Evolutionary conservation across 2,329 filamentous ascomycete species (phyloP).

Genomic region (Nigrospora sphaerica): DNA sequence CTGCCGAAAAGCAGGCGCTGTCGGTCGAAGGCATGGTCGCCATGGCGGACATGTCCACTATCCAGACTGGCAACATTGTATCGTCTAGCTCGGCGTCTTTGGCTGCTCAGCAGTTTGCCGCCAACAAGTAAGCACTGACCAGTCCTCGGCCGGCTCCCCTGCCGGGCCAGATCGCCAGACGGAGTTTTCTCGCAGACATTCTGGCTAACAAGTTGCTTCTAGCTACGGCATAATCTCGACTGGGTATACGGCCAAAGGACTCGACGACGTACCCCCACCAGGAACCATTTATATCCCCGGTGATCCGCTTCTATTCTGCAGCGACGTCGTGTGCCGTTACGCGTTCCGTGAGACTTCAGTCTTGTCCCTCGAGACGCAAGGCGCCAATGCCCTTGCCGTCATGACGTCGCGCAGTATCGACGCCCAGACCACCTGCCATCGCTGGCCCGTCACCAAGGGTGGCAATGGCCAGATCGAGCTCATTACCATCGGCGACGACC

Average conservation of each 20-base stretch:
- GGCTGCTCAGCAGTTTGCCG: conserved; percentile 32
- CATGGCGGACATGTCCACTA: conserved; percentile 24
- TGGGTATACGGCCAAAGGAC: conserved; percentile 13
- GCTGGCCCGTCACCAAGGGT: conserved; percentile 20
- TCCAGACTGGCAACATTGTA: conserved; percentile 22
- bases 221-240: conserved; percentile 32
- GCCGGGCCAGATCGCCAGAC: no score
- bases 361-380: conserved; percentile 1
- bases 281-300: conserved; percentile 23
- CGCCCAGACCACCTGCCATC: conserved; percentile 18
- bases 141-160: no score
- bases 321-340: conserved; percentile 16
- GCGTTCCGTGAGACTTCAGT: conserved; percentile 27
- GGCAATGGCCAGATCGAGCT: conserved; percentile 19
- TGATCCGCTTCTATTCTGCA: conserved; percentile 14
- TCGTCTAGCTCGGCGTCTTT: conserved; percentile 7
- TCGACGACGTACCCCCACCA: conserved; percentile 16
- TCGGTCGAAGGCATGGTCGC: conserved; percentile 24
- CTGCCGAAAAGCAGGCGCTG: conserved; percentile 23
- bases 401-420: conserved; percentile 26
- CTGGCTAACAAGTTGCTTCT: background rate
- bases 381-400: conserved; percentile 12
- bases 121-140: conserved; percentile 25
- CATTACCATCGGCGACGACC: conserved; percentile 18
- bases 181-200: background rate